phyloP scores from a whole-genome alignment of 805 yeast species.

The Yarrowia divulgata region DNA sequence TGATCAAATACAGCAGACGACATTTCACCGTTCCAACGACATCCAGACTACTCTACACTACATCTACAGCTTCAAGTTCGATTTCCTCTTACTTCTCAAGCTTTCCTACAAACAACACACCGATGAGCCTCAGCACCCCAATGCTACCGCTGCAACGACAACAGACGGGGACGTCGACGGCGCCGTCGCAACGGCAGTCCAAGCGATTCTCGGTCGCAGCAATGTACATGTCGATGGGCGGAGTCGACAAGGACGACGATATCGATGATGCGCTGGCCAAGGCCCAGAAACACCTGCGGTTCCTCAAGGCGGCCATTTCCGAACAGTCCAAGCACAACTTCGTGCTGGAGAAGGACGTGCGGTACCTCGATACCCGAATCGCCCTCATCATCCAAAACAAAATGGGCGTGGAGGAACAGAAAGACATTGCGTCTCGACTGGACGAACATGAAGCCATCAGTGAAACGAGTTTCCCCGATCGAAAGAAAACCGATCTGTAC shows the following conservation, averaged over 20 bases:
- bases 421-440: slow-evolving; percentile 50
- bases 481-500: slow-evolving; percentile 48
- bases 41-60: no score
- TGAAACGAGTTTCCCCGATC: slow-evolving; percentile 46
- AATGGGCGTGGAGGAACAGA: slow-evolving; percentile 51
- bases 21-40: no score
- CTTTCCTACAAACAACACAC: no score
- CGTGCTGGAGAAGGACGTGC: slow-evolving; percentile 52
- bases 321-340: slow-evolving; percentile 52
- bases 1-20: no score
- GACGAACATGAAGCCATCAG: slow-evolving; percentile 43
- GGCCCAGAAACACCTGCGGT: slow-evolving; percentile 49
- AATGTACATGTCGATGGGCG: slow-evolving; percentile 50
- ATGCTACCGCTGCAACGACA: slow-evolving; percentile 37
- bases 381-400: slow-evolving; percentile 53
- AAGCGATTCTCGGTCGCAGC: slow-evolving; percentile 51
- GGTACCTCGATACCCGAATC: slow-evolving; percentile 52
- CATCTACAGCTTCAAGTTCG: no score
- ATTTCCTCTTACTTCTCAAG: no score
- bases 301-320: slow-evolving; percentile 50
- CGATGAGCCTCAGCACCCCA: neutral
- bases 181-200: slow-evolving; percentile 44
- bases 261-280: slow-evolving; percentile 50
- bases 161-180: slow-evolving; percentile 33
- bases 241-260: slow-evolving; percentile 50